Conservation (phyloP, 2,329 filamentous ascomycete genomes). For the Ambrosiella cleistominuta region DNA sequence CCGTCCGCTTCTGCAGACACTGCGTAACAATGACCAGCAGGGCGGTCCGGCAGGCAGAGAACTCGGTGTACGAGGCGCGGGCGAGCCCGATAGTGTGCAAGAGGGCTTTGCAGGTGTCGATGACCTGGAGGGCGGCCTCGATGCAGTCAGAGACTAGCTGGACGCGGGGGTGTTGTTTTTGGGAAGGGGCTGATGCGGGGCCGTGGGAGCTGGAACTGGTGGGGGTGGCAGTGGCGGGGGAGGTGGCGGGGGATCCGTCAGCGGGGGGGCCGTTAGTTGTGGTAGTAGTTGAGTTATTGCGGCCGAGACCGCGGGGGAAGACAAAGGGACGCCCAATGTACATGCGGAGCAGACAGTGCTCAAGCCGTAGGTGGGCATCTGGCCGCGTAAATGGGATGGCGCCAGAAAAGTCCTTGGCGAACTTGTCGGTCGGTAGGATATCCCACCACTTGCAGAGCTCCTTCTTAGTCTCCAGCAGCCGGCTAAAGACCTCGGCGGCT, state of each 20-base stretch:
- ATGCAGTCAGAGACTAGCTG: slow-evolving; percentile 34
- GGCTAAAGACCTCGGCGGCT: slow-evolving; percentile 19
- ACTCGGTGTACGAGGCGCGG: slow-evolving; percentile 37
- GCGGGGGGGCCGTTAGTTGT: neutral
- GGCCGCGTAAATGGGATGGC: slow-evolving; percentile 24
- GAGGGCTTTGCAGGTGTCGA: slow-evolving; percentile 32
- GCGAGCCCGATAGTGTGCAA: slow-evolving; percentile 34
- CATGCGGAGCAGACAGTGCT: slow-evolving; percentile 35
- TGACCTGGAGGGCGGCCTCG: slow-evolving; percentile 31
- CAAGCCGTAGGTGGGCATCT: slow-evolving; percentile 33
- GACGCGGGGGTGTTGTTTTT: slow-evolving; percentile 17
- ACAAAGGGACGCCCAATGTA: slow-evolving; percentile 37
- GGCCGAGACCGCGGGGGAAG: slow-evolving; percentile 19
- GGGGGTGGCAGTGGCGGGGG: slow-evolving; percentile 5
- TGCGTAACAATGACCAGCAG: slow-evolving; percentile 29
- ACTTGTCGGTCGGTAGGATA: slow-evolving; percentile 19
- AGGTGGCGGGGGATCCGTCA: neutral
- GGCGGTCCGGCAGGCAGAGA: slow-evolving; percentile 36
- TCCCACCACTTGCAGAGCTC: slow-evolving; percentile 25
- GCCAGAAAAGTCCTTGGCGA: slow-evolving; percentile 19
- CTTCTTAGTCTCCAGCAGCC: slow-evolving; percentile 22
- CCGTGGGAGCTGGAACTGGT: slow-evolving; percentile 16
- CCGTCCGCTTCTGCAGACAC: slow-evolving; percentile 22
- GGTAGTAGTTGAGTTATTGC: neutral
- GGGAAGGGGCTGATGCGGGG: slow-evolving; percentile 14